Percentiles rank a stretch among this genome's conserved stretches.
Evolutionary conservation across 768 basidiomycete genomes (phyloP).

Genomic region (Naganishia randhawae): DNA sequence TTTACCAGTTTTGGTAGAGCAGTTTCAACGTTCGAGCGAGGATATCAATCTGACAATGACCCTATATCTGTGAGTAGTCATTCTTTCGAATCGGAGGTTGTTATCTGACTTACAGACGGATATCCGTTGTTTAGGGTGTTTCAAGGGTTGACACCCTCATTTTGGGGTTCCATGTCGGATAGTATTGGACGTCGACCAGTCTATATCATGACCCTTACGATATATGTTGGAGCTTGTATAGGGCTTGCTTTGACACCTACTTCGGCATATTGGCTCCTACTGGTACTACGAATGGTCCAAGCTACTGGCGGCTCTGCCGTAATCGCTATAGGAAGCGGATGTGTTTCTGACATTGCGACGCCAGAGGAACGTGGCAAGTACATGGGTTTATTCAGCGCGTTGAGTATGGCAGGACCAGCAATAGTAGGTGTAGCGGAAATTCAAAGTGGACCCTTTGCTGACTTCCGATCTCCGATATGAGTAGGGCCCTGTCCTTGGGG

Average conservation of each 20-base stretch:
- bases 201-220: constrained; percentile 59
- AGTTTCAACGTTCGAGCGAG: constrained; percentile 65
- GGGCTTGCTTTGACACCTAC: constrained; percentile 60
- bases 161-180: constrained; percentile 66
- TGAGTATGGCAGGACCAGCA: constrained; percentile 38
- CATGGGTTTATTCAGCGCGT: constrained; percentile 60
- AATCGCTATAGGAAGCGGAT: constrained; percentile 73
- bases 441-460: constrained; percentile 40
- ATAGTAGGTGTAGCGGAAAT: constrained; percentile 19
- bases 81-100: not conserved
- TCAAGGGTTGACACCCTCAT: constrained; percentile 53
- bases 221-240: constrained; percentile 66
- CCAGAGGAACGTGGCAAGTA: constrained; percentile 71
- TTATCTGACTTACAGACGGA: not conserved
- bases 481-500: constrained; percentile 56
- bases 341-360: constrained; percentile 71
- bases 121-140: constrained; percentile 29
- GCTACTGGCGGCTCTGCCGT: constrained; percentile 75
- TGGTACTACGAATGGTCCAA: constrained; percentile 76
- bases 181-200: constrained; percentile 44
- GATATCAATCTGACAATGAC: constrained; percentile 77
- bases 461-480: not conserved
- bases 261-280: constrained; percentile 68
- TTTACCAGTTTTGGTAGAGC: constrained; percentile 64
- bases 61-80: constrained; percentile 58